Conservation (phyloP, 371 early-diverging fungal species). For the Mucor lusitanicus region DNA sequence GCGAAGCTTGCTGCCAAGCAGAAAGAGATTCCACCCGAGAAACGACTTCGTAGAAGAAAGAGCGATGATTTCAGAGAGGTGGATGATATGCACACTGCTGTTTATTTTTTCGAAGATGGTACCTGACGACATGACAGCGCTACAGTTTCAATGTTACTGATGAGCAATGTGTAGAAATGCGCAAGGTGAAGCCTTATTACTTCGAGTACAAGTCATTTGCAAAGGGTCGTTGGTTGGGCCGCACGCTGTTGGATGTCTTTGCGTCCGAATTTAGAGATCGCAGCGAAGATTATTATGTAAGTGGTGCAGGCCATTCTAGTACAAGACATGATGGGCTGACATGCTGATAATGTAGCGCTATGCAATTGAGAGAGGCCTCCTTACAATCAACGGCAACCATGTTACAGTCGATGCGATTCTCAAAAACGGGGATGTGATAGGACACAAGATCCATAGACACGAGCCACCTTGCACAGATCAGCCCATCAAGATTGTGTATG, state of each 20-base stretch:
- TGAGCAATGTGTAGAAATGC: conserved; percentile 49
- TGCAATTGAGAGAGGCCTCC: conserved; percentile 79
- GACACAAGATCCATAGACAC: conserved; percentile 89
- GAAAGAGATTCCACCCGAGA: conserved; percentile 15
- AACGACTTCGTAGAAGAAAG: conserved; percentile 18
- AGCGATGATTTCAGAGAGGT: conserved; percentile 24
- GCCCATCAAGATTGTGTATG: conserved; percentile 63
- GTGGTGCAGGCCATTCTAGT: background rate
- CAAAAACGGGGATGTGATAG: conserved; percentile 74
- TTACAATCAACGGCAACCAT: conserved; percentile 76
- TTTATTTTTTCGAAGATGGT: conserved; percentile 55
- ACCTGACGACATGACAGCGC: background rate
- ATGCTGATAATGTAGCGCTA: conserved; percentile 44
- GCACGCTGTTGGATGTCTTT: conserved; percentile 79
- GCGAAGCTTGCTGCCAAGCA: conserved; percentile 8
- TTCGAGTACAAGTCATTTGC: conserved; percentile 82
- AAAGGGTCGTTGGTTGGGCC: conserved; percentile 90
- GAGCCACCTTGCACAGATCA: conserved; percentile 87
- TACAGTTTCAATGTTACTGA: background rate
- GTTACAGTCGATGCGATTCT: conserved; percentile 58
- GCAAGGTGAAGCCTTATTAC: conserved; percentile 84
- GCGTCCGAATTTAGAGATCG: conserved; percentile 87
- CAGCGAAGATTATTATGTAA: conserved; percentile 77
- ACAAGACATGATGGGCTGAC: background rate
- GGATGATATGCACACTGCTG: conserved; percentile 27